phyloP scores from a whole-genome alignment of 2,329 filamentous ascomycete genomes.

The Xylaria hypoxylon region DNA sequence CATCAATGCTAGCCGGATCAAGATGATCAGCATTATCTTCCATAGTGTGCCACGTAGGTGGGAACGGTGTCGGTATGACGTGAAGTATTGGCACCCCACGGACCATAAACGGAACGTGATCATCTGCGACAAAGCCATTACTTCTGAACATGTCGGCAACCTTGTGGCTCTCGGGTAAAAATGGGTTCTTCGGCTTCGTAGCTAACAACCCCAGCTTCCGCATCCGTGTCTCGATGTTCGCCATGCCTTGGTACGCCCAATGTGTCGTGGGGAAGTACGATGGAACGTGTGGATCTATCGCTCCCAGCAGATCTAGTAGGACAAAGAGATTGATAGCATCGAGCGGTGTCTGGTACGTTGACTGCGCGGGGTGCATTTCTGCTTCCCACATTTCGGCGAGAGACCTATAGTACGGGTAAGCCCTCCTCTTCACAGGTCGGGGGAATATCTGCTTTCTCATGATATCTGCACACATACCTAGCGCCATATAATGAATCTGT shows the following conservation, averaged over 20 bases:
- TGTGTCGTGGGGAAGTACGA: slow-evolving; percentile 92
- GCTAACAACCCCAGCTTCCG: slow-evolving; percentile 71
- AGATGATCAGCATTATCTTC: slow-evolving; percentile 87
- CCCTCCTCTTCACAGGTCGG: not conserved
- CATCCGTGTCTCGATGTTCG: slow-evolving; percentile 78
- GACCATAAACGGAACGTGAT: slow-evolving; percentile 90
- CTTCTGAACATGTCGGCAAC: slow-evolving; percentile 58
- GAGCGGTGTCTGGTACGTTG: slow-evolving; percentile 79
- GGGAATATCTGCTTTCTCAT: not conserved
- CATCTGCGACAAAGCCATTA: slow-evolving; percentile 75
- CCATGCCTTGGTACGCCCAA: slow-evolving; percentile 88
- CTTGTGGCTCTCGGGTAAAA: slow-evolving; percentile 75
- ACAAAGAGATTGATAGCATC: slow-evolving; percentile 88
- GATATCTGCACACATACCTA: slow-evolving; percentile 61
- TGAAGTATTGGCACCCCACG: slow-evolving; percentile 90
- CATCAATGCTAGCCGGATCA: slow-evolving; percentile 80
- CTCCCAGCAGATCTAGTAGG: slow-evolving; percentile 88
- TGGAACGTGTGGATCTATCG: slow-evolving; percentile 74
- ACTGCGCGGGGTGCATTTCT: slow-evolving; percentile 74
- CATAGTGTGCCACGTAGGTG: slow-evolving; percentile 85
- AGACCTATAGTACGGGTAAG: slow-evolving; percentile 57
- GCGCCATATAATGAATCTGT: slow-evolving; percentile 90
- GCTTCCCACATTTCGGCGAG: slow-evolving; percentile 86
- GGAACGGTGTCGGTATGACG: slow-evolving; percentile 87
- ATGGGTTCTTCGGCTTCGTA: slow-evolving; percentile 61